Evolutionary conservation across 768 basidiomycete species (phyloP).

Genomic region (Brasilioporus rufonigricans): DNA sequence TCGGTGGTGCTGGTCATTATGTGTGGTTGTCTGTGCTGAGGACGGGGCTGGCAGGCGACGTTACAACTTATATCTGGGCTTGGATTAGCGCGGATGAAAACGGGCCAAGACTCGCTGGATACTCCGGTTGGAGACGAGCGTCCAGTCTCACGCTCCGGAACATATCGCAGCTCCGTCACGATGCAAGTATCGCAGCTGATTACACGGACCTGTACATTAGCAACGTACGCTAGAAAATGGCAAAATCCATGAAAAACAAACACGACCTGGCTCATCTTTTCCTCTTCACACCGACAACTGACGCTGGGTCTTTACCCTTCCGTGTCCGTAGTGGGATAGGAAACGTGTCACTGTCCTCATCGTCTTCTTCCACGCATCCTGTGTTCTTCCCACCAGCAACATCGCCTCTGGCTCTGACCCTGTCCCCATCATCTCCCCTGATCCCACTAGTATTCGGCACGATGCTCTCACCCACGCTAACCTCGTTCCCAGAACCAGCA

Average conservation of each 20-base stretch:
- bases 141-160: slow-evolving; percentile 29
- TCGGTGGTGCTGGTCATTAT: slow-evolving; percentile 38
- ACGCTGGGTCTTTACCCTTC: slow-evolving; percentile 54
- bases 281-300: slow-evolving; percentile 53
- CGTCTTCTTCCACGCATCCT: slow-evolving; percentile 49
- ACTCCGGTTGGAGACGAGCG: slow-evolving; percentile 6
- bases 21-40: background rate
- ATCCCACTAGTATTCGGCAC: slow-evolving; percentile 64
- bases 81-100: slow-evolving; percentile 17
- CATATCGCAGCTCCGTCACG: background rate
- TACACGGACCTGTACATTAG: slow-evolving; percentile 19
- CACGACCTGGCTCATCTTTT: slow-evolving; percentile 50
- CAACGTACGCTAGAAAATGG: slow-evolving; percentile 11
- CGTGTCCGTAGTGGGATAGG: slow-evolving; percentile 69
- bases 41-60: background rate
- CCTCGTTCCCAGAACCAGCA: slow-evolving; percentile 51
- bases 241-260: background rate
- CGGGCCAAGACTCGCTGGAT: slow-evolving; percentile 11
- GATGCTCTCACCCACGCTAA: slow-evolving; percentile 47
- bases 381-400: slow-evolving; percentile 11
- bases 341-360: slow-evolving; percentile 69
- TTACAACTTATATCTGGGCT: slow-evolving; percentile 8
- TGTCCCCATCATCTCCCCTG: slow-evolving; percentile 37
- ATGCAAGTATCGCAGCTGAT: slow-evolving; percentile 10
- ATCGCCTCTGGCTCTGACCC: slow-evolving; percentile 15